Percentiles rank a stretch among this genome's conserved stretches.
phyloP scores from a whole-genome alignment of 495 filamentous ascomycete genomes.

The Podospora conica region DNA sequence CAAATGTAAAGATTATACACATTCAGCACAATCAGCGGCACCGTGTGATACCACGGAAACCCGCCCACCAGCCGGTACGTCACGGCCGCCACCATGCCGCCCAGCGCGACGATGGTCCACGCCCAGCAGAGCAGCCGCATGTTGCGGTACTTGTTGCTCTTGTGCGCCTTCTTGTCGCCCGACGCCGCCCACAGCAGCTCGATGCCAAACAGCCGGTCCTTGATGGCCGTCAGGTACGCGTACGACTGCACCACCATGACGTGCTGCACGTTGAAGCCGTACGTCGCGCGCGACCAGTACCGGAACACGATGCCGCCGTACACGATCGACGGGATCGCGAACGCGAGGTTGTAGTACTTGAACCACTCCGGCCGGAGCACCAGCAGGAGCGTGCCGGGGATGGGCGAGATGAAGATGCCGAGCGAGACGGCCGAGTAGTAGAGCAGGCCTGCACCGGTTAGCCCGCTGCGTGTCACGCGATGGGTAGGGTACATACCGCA shows the following conservation, averaged over 20 bases:
- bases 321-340: conserved; percentile 29
- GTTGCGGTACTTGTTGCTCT: conserved; percentile 30
- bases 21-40: conserved; percentile 26
- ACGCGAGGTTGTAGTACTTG: conserved; percentile 33
- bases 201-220: conserved; percentile 28
- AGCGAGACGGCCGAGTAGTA: conserved; percentile 31
- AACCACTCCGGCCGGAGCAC: conserved; percentile 28
- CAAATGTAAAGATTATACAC: conserved; percentile 26
- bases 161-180: conserved; percentile 31
- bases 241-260: conserved; percentile 32
- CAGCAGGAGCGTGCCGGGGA: conserved; percentile 27
- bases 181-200: conserved; percentile 31
- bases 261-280: conserved; percentile 34
- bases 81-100: conserved; percentile 22
- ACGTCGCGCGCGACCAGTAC: conserved; percentile 27
- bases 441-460: conserved; percentile 21
- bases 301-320: conserved; percentile 27
- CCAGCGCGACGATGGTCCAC: conserved; percentile 21
- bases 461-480: background rate
- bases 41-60: conserved; percentile 26
- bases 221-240: conserved; percentile 31
- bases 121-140: conserved; percentile 28
- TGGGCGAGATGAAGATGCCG: conserved; percentile 32
- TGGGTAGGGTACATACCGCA: conserved; percentile 14
- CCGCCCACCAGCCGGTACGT: conserved; percentile 18